A percentile compares a stretch with the other conserved stretches of the same genome.
Conservation (phyloP, 2,329 filamentous ascomycete genomes). For the Neopestalotiopsis sp. region DNA sequence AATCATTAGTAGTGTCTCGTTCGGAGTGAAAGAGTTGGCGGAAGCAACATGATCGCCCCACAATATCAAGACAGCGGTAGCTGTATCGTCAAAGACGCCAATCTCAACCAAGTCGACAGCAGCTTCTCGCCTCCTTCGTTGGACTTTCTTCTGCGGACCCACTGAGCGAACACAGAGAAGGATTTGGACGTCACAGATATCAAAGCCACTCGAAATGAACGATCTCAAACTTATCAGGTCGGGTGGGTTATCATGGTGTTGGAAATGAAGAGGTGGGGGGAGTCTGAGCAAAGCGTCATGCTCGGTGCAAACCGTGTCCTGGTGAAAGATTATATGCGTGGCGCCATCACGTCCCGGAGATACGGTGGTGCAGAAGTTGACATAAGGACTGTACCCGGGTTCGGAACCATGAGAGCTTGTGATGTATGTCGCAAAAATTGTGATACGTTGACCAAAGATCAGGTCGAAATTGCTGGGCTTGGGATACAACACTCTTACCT, state of each 20-base stretch:
- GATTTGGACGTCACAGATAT: conserved; percentile 54
- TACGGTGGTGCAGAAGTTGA: conserved; percentile 58
- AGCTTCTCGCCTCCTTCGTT: conserved; percentile 51
- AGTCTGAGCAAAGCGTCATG: conserved; percentile 47
- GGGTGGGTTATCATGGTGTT: conserved; percentile 36
- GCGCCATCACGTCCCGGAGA: conserved; percentile 61
- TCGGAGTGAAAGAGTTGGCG: conserved; percentile 49
- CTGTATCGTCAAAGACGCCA: conserved; percentile 63
- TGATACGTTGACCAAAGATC: conserved; percentile 58
- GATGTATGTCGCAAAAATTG: conserved; percentile 62
- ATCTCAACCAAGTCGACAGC: conserved; percentile 54
- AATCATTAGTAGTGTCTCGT: conserved; percentile 56
- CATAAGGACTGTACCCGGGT: conserved; percentile 40
- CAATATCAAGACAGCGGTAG: conserved; percentile 56
- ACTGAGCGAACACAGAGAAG: conserved; percentile 65
- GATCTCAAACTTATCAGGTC: conserved; percentile 62
- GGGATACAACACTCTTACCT: conserved; percentile 60
- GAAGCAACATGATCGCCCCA: conserved; percentile 57
- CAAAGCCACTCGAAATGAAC: conserved; percentile 60
- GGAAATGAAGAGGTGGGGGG: conserved; percentile 49
- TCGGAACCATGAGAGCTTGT: conserved; percentile 47
- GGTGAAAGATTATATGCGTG: conserved; percentile 59
- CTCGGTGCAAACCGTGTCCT: conserved; percentile 44
- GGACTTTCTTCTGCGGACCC: conserved; percentile 55
- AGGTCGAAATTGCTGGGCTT: conserved; percentile 44